Evolutionary conservation across 306 rosid genomes (phyloP).

Genomic region (Trifolium dubium): DNA sequence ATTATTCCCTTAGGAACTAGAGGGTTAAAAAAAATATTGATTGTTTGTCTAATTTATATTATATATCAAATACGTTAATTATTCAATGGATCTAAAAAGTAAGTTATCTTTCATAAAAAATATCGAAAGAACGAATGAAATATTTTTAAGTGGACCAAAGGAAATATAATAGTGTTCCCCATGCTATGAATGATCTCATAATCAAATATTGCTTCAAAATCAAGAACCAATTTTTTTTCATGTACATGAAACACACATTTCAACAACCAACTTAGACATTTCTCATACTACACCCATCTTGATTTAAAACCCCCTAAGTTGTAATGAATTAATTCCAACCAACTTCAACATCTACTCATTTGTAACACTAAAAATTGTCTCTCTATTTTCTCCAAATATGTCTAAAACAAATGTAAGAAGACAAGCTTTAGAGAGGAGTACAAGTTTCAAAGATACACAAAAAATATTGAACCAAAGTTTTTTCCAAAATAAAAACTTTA

Average conservation of each 20-base stretch:
- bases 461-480: slow-evolving; percentile 51
- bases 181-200: slow-evolving; percentile 25
- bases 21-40: too few species aligned
- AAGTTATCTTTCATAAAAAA: too few species aligned
- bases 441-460: slow-evolving; percentile 59
- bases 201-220: slow-evolving; percentile 67
- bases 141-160: slow-evolving; percentile 32
- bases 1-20: too few species aligned
- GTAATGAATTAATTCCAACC: slow-evolving; percentile 40
- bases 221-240: slow-evolving; percentile 55
- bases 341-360: slow-evolving; percentile 21
- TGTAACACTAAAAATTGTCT: not conserved
- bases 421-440: slow-evolving; percentile 60
- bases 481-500: slow-evolving; percentile 59
- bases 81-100: too few species aligned
- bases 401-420: slow-evolving; percentile 67
- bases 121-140: not conserved
- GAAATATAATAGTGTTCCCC: slow-evolving; percentile 11
- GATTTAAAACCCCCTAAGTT: slow-evolving; percentile 36
- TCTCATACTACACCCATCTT: slow-evolving; percentile 16
- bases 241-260: slow-evolving; percentile 66
- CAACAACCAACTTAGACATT: slow-evolving; percentile 66
- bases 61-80: too few species aligned
- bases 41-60: too few species aligned
- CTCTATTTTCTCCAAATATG: slow-evolving; percentile 44